These are phyloP conservation scores for Hypoxylon trugodes DNA, from an alignment of 495 filamentous ascomycete species.

Conservation along the genomic window DNA sequence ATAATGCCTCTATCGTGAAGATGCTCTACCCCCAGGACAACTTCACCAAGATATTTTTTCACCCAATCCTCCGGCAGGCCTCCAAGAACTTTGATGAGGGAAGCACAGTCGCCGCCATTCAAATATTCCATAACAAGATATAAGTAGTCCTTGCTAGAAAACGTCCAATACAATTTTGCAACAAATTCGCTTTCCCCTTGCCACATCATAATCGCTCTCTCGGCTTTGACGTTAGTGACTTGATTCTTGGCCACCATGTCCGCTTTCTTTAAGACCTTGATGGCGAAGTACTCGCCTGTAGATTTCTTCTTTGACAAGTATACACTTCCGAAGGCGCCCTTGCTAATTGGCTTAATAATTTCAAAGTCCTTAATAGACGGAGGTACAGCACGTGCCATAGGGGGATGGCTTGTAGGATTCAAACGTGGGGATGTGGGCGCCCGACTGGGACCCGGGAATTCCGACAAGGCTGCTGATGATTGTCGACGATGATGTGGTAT, in stretches of 20 bases:
- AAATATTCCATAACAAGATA: conserved; percentile 99
- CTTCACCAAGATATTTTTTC: conserved; percentile 95
- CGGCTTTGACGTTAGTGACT: conserved; percentile 98
- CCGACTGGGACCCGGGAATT: conserved; percentile 60
- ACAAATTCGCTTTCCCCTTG: conserved; percentile 99
- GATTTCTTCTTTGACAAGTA: conserved; percentile 98
- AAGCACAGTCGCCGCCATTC: conserved; percentile 96
- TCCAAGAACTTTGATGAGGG: conserved; percentile 91
- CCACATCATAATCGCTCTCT: conserved; percentile 99
- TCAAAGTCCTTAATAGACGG: conserved; percentile 99
- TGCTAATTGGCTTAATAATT: conserved; percentile 99
- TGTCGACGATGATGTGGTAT: conserved; percentile 83
- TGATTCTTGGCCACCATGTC: conserved; percentile 99
- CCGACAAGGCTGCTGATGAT: conserved; percentile 87
- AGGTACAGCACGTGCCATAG: conserved; percentile 77
- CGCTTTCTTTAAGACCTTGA: conserved; percentile 97
- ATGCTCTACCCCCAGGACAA: conserved; percentile 94
- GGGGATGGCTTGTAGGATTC: conserved; percentile 74
- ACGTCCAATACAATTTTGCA: conserved; percentile 98
- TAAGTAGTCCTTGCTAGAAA: conserved; percentile 98
- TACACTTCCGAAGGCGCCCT: conserved; percentile 97
- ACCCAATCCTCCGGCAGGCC: conserved; percentile 95
- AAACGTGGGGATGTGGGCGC: conserved; percentile 85
- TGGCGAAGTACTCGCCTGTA: conserved; percentile 96
- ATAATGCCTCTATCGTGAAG: conserved; percentile 93